A percentile compares a stretch with the other conserved stretches of the same genome.
These are phyloP conservation scores for Debaryomyces robertsiae DNA, from an alignment of 1,139 yeast genomes.

Conservation along the genomic window DNA sequence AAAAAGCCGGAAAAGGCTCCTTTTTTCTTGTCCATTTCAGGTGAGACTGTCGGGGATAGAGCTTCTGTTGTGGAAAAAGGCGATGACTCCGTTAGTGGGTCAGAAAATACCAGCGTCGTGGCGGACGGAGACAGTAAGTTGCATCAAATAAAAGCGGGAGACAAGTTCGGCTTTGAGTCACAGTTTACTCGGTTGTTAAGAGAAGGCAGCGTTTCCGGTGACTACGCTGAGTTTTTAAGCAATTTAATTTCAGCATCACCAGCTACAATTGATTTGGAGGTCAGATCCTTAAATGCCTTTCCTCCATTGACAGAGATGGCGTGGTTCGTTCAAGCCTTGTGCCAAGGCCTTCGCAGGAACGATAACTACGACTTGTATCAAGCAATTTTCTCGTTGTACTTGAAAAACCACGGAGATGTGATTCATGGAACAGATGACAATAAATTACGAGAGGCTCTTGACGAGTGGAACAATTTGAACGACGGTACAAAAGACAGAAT, in stretches of 20 bases:
- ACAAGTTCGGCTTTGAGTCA: conserved; percentile 56
- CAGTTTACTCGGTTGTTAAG: conserved; percentile 70
- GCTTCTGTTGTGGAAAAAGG: conserved; percentile 58
- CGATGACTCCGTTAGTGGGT: conserved; percentile 16
- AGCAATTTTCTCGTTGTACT: conserved; percentile 75
- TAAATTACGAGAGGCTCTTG: conserved; percentile 45
- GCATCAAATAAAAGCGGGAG: conserved; percentile 29
- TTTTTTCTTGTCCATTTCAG: conserved; percentile 68
- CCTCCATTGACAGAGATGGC: conserved; percentile 68
- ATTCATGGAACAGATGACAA: conserved; percentile 50
- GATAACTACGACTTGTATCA: conserved; percentile 69
- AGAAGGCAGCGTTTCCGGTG: conserved; percentile 41
- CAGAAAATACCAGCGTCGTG: conserved; percentile 17
- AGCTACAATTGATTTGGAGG: conserved; percentile 78
- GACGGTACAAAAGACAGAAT: conserved; percentile 47
- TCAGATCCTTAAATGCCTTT: conserved; percentile 71
- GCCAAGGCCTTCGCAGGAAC: conserved; percentile 58
- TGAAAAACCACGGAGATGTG: conserved; percentile 83
- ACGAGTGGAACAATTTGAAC: conserved; percentile 52
- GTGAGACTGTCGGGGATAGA: conserved; percentile 68
- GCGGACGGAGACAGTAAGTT: conserved; percentile 28
- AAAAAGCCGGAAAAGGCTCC: conserved; percentile 87
- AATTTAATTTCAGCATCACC: conserved; percentile 71
- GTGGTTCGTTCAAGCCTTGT: conserved; percentile 65
- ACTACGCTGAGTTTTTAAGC: conserved; percentile 54